Evolutionary conservation across 305 asterid species (phyloP).

Genomic region (Fraxinus nigra): DNA sequence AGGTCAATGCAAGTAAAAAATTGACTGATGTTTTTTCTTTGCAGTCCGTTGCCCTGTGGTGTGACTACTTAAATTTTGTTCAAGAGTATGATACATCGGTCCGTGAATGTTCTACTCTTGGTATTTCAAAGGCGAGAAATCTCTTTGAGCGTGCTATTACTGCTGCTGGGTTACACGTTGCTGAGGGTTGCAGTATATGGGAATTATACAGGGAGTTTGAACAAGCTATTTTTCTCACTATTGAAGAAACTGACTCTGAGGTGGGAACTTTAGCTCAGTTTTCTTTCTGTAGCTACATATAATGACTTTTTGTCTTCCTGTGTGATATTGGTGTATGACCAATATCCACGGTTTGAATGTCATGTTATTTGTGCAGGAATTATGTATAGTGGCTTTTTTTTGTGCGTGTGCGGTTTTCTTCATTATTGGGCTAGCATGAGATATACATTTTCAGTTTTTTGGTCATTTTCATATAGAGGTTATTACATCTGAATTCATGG

Average conservation of each 20-base stretch:
- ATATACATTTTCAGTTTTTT: neutral
- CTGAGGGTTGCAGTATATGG: slow-evolving; percentile 85
- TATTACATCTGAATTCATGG: slow-evolving; percentile 1
- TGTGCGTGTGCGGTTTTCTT: neutral
- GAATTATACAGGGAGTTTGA: slow-evolving; percentile 78
- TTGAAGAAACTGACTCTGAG: slow-evolving; percentile 56
- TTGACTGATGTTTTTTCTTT: slow-evolving; percentile 29
- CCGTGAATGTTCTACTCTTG: slow-evolving; percentile 52
- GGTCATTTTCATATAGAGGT: neutral
- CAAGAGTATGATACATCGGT: slow-evolving; percentile 70
- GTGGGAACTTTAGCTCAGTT: slow-evolving; percentile 35
- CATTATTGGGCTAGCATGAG: neutral
- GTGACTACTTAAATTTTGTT: slow-evolving; percentile 77
- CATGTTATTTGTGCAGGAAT: neutral
- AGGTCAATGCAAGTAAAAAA: slow-evolving; percentile 14
- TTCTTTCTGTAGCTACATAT: slow-evolving; percentile 7
- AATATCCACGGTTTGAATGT: neutral
- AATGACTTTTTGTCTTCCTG: neutral
- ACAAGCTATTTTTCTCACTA: slow-evolving; percentile 56
- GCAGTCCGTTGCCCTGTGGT: slow-evolving; percentile 91
- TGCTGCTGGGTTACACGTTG: slow-evolving; percentile 79
- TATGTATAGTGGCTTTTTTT: neutral
- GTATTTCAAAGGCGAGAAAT: slow-evolving; percentile 72
- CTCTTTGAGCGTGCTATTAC: slow-evolving; percentile 88
- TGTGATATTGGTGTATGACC: slow-evolving; percentile 13